phyloP scores from a whole-genome alignment of 257 asterid species.

The Gardenia jasminoides region DNA sequence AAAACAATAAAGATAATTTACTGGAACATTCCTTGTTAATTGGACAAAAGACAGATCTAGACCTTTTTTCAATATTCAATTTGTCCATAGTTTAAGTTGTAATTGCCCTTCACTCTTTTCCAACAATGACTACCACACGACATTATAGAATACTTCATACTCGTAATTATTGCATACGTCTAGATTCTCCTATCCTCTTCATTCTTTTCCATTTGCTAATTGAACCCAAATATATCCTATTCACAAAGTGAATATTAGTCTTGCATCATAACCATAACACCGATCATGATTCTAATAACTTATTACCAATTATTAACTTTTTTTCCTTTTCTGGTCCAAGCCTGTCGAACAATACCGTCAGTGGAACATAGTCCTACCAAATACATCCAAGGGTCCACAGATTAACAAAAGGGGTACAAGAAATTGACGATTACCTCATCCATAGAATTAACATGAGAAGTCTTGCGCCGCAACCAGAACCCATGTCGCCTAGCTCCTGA shows the following conservation, averaged over 20 bases:
- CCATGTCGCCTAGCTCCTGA: slow-evolving; percentile 25
- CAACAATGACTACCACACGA: background rate
- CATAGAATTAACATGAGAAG: slow-evolving; percentile 44
- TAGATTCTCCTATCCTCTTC: background rate
- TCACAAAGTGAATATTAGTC: background rate
- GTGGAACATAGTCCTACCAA: background rate
- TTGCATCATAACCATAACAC: background rate
- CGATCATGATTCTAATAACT: too few relatives aligned
- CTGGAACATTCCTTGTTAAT: background rate
- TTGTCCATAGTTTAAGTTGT: background rate
- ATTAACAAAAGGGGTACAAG: background rate
- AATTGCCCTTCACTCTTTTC: background rate
- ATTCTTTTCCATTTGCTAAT: background rate
- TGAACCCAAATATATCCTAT: background rate
- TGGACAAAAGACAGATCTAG: background rate
- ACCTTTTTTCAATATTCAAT: background rate
- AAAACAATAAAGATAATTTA: background rate
- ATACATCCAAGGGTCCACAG: background rate
- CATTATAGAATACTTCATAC: background rate
- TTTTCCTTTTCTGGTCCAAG: background rate
- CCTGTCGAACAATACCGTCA: background rate
- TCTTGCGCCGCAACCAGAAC: slow-evolving; percentile 32
- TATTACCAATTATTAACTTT: background rate
- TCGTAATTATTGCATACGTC: background rate
- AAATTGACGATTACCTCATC: slow-evolving; percentile 49